Conservation (phyloP, 2,329 filamentous ascomycete genomes). For the Trichoderma oligosporum region DNA sequence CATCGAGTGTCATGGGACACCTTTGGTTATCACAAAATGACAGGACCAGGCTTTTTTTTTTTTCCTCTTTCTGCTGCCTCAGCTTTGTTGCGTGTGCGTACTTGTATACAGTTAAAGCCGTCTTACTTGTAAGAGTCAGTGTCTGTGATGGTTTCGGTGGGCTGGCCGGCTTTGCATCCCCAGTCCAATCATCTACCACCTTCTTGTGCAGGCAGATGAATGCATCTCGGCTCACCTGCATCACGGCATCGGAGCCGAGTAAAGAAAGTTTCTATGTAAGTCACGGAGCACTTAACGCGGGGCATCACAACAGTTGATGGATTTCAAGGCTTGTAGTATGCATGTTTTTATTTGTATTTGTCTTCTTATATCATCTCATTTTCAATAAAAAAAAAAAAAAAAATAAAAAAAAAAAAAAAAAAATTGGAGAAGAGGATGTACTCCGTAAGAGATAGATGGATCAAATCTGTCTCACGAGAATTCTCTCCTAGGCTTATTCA, state of each 20-base stretch:
- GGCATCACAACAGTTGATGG: background rate
- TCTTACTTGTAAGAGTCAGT: constrained; percentile 3
- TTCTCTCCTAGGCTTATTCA: no score
- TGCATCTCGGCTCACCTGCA: constrained; percentile 17
- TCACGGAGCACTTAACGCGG: background rate
- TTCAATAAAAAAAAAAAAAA: no score
- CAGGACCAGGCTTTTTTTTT: background rate
- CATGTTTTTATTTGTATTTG: no score
- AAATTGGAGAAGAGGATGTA: no score
- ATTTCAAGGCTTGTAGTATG: no score
- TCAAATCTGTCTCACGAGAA: no score
- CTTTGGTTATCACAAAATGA: background rate
- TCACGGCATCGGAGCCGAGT: constrained; percentile 13
- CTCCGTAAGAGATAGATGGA: no score
- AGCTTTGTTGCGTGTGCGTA: background rate
- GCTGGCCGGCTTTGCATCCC: background rate
- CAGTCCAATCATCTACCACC: constrained; percentile 5
- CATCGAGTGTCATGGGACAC: constrained; percentile 15
- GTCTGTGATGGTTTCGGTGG: background rate
- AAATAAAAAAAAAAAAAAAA: no score
- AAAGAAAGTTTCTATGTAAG: background rate
- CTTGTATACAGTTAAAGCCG: no score
- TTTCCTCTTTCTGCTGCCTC: background rate
- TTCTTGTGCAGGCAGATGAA: constrained; percentile 11
- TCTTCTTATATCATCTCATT: no score